A percentile compares a stretch with the other conserved stretches of the same genome.
Evolutionary conservation across 2,329 filamentous ascomycete genomes (phyloP).

Genomic region (Fusarium lateritium): DNA sequence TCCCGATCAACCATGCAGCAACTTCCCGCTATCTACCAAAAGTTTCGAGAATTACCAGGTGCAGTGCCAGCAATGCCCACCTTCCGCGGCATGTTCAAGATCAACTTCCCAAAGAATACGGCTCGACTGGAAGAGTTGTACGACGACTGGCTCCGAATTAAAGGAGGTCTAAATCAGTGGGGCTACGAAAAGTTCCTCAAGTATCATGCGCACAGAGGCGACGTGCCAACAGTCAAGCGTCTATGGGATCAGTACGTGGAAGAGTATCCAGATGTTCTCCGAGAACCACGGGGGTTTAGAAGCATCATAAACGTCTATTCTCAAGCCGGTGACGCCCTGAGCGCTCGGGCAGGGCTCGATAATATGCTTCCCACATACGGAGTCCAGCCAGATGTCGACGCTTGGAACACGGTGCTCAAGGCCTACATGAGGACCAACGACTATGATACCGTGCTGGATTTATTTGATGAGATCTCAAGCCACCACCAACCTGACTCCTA

Average conservation of each 20-base stretch:
- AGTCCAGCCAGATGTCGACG: conserved; percentile 69
- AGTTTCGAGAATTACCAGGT: conserved; percentile 61
- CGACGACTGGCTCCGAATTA: conserved; percentile 63
- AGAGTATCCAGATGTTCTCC: conserved; percentile 54
- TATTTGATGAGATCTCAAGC: conserved; percentile 73
- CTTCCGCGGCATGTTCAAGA: conserved; percentile 62
- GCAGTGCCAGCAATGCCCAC: conserved; percentile 56
- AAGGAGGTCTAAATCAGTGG: conserved; percentile 58
- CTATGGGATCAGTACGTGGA: conserved; percentile 62
- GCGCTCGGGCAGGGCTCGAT: conserved; percentile 73
- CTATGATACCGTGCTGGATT: conserved; percentile 73
- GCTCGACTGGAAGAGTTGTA: conserved; percentile 63
- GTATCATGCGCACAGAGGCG: conserved; percentile 64
- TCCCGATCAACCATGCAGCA: conserved; percentile 50
- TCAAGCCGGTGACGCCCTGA: conserved; percentile 73
- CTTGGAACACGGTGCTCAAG: conserved; percentile 85
- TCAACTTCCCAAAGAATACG: conserved; percentile 57
- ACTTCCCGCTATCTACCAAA: conserved; percentile 60
- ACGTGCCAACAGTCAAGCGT: conserved; percentile 61
- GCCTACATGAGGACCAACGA: conserved; percentile 77
- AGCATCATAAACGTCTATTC: conserved; percentile 81
- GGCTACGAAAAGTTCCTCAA: conserved; percentile 65
- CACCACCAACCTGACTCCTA: conserved; percentile 69
- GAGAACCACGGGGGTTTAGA: conserved; percentile 59
- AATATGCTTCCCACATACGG: conserved; percentile 70